Evolutionary conservation across 176 grass and related monocot genomes (phyloP).

Genomic region (Thalia dealbata): DNA sequence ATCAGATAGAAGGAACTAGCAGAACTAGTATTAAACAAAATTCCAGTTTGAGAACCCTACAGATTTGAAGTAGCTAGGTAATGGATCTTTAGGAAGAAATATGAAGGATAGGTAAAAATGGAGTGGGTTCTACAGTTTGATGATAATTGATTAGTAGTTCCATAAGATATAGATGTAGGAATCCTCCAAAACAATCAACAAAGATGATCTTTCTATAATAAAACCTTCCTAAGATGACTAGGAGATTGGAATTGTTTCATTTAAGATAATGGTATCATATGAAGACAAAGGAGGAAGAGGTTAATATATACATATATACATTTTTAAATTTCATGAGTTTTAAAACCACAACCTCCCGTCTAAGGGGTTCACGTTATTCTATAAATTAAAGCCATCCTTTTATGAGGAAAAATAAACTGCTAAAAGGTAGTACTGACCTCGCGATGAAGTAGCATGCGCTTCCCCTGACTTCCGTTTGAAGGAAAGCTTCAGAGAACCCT

Average conservation of each 20-base stretch:
- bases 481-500: constrained; percentile 73
- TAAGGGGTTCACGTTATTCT: background rate
- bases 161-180: background rate
- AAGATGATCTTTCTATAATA: background rate
- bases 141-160: background rate
- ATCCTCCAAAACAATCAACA: background rate
- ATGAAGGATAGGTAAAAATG: too few species aligned
- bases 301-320: too few species aligned
- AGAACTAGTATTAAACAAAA: background rate
- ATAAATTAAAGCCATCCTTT: too few species aligned
- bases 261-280: background rate
- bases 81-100: background rate
- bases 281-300: background rate
- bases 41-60: background rate
- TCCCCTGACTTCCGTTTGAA: constrained; percentile 86
- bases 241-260: background rate
- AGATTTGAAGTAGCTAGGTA: background rate
- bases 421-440: constrained; percentile 37
- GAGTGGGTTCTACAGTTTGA: too few species aligned
- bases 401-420: background rate
- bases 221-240: background rate
- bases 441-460: constrained; percentile 44
- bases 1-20: background rate
- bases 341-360: too few species aligned
- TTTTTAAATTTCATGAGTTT: too few species aligned